These are phyloP conservation scores for Nakazawaea pomicola DNA, from an alignment of 805 yeast species.

Conservation along the genomic window DNA sequence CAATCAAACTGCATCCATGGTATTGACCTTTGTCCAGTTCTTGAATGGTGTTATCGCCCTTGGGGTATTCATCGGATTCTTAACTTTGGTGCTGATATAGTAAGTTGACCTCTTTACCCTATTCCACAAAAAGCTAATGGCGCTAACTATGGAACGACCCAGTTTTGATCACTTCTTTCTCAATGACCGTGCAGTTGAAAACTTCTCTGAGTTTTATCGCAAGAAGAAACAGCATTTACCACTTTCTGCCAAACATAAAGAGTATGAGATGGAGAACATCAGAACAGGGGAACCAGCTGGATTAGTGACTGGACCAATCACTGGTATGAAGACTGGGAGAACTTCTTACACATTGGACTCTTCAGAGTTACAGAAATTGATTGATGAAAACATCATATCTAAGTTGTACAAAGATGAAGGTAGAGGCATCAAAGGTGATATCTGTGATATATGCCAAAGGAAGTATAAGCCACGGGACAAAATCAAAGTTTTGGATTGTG, in stretches of 20 bases:
- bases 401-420: conserved; percentile 4
- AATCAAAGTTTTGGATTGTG: conserved; percentile 8
- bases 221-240: neutral
- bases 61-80: conserved; percentile 1
- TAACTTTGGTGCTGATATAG: conserved; percentile 6
- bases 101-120: conserved; percentile 1
- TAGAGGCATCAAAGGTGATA: neutral
- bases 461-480: conserved; percentile 3
- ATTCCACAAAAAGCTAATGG: neutral
- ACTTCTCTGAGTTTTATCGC: neutral
- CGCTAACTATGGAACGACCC: neutral
- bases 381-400: conserved; percentile 3
- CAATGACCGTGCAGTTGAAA: conserved; percentile 3
- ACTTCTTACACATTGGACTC: conserved; percentile 6
- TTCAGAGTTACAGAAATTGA: conserved; percentile 9
- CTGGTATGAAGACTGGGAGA: conserved; percentile 3
- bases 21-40: conserved; percentile 4
- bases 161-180: conserved; percentile 10
- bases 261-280: neutral
- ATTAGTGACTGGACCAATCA: too few relatives aligned
- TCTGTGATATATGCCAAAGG: conserved; percentile 6
- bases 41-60: conserved; percentile 2
- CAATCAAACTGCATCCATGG: conserved; percentile 6
- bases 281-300: too few relatives aligned
- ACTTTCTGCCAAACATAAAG: neutral